Conservation (phyloP, 1,284 basidiomycete species). For the Ceratobasidium sp. region DNA sequence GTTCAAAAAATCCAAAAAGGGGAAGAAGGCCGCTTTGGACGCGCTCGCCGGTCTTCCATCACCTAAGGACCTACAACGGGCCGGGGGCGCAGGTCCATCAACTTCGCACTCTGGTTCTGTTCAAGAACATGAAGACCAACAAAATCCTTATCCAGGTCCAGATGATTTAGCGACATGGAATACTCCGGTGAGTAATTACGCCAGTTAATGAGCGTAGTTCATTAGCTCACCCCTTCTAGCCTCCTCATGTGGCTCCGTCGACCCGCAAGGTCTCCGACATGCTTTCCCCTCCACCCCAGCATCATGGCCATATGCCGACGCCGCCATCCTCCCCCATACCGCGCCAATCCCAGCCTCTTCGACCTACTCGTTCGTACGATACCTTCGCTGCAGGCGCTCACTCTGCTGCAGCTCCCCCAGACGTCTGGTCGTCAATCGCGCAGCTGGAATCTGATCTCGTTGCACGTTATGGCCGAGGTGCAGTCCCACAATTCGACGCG, state of each 20-base stretch:
- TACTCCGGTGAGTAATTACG: too few species aligned
- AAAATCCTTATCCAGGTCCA: too few species aligned
- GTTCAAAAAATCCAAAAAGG: constrained; percentile 38
- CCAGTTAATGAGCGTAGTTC: too few species aligned
- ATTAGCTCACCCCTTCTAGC: constrained; percentile 7
- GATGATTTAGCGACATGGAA: too few species aligned
- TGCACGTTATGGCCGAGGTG: constrained; percentile 37
- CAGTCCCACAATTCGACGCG: constrained; percentile 31
- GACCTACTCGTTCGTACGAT: constrained; percentile 22
- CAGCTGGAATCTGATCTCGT: constrained; percentile 43
- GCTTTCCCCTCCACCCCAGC: constrained; percentile 21
- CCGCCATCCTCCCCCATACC: constrained; percentile 32
- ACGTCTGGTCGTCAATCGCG: constrained; percentile 38
- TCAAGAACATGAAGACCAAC: too few species aligned
- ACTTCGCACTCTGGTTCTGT: background rate
- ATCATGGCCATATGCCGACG: constrained; percentile 15
- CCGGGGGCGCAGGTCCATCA: background rate
- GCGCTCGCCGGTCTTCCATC: background rate
- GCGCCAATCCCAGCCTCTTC: constrained; percentile 24
- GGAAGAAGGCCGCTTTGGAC: constrained; percentile 17
- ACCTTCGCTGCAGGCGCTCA: constrained; percentile 11
- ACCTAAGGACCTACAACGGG: constrained; percentile 3
- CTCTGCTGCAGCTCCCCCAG: background rate
- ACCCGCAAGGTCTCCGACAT: background rate
- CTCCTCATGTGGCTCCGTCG: background rate